Evolutionary conservation across 2,329 filamentous ascomycete species (phyloP).

Genomic region (Albophoma yamanashiensis): DNA sequence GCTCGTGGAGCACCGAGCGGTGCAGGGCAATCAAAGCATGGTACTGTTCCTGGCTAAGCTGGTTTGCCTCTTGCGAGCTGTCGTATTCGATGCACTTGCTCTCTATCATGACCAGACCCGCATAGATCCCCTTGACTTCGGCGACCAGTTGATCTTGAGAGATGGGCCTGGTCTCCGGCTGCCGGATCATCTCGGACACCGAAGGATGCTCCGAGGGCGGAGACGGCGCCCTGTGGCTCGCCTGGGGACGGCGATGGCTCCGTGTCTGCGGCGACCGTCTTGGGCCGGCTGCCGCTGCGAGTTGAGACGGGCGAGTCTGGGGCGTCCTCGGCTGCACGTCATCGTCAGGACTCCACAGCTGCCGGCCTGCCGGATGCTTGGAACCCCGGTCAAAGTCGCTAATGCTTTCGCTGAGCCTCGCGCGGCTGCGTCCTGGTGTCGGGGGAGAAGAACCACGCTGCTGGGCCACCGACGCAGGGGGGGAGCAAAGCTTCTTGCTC

Average conservation of each 20-base stretch:
- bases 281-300: background rate
- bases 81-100: conserved; percentile 80
- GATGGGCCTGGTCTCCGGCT: conserved; percentile 58
- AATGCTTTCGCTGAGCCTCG: conserved; percentile 4
- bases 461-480: conserved; percentile 11
- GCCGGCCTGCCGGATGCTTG: conserved; percentile 11
- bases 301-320: background rate
- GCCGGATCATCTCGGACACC: conserved; percentile 5
- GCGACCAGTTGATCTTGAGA: conserved; percentile 68
- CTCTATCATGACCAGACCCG: conserved; percentile 77
- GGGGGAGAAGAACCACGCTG: conserved; percentile 9
- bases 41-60: conserved; percentile 61
- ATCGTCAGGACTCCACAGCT: conserved; percentile 18
- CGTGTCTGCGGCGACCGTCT: conserved; percentile 3
- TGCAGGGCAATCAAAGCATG: conserved; percentile 76
- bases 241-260: background rate
- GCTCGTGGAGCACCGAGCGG: conserved; percentile 68
- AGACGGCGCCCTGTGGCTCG: background rate
- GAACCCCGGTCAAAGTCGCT: conserved; percentile 14
- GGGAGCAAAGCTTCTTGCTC: conserved; percentile 17
- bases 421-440: conserved; percentile 8
- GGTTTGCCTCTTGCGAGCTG: conserved; percentile 36
- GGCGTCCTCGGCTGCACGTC: conserved; percentile 6
- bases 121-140: conserved; percentile 78
- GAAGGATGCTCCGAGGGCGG: conserved; percentile 2